phyloP scores from a whole-genome alignment of 2,329 filamentous ascomycete species.

The Aspergillus latus region DNA sequence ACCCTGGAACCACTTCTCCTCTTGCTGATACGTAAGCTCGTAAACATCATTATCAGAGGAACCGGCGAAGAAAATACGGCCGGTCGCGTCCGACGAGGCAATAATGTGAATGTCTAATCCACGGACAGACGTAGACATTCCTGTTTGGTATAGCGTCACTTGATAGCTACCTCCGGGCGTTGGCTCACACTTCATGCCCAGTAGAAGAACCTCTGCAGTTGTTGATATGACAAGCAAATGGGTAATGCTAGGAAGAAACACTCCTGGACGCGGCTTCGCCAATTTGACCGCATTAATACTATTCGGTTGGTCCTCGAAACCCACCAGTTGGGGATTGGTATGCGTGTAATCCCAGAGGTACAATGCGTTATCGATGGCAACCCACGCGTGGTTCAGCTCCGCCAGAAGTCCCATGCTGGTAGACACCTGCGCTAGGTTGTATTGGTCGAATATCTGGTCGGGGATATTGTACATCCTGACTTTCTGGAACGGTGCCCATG shows the following conservation, averaged over 20 bases:
- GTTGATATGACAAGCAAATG: constrained; percentile 90
- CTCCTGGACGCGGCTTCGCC: constrained; percentile 77
- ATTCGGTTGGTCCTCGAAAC: constrained; percentile 84
- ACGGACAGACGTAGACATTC: constrained; percentile 75
- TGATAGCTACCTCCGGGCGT: constrained; percentile 66
- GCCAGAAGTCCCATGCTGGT: constrained; percentile 96
- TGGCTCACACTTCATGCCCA: constrained; percentile 73
- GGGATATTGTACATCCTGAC: constrained; percentile 85
- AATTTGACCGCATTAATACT: constrained; percentile 90
- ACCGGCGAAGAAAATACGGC: constrained; percentile 91
- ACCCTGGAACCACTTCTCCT: constrained; percentile 94
- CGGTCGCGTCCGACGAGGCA: constrained; percentile 71
- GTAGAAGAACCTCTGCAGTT: constrained; percentile 75
- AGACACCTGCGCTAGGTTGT: constrained; percentile 80
- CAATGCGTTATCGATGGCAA: constrained; percentile 90
- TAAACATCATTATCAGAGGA: constrained; percentile 80
- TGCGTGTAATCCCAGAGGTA: constrained; percentile 98
- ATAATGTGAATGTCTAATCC: constrained; percentile 77
- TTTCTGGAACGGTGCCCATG: constrained; percentile 89
- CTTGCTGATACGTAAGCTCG: constrained; percentile 93
- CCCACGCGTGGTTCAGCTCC: constrained; percentile 92
- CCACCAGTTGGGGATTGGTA: constrained; percentile 85
- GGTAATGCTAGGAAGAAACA: constrained; percentile 83
- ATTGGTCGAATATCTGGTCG: constrained; percentile 87
- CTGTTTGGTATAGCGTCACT: constrained; percentile 82